A percentile compares a stretch with the other conserved stretches of the same genome.
Evolutionary conservation across 1,284 basidiomycete species (phyloP).

Genomic region (Lignosus rhinocerotis): DNA sequence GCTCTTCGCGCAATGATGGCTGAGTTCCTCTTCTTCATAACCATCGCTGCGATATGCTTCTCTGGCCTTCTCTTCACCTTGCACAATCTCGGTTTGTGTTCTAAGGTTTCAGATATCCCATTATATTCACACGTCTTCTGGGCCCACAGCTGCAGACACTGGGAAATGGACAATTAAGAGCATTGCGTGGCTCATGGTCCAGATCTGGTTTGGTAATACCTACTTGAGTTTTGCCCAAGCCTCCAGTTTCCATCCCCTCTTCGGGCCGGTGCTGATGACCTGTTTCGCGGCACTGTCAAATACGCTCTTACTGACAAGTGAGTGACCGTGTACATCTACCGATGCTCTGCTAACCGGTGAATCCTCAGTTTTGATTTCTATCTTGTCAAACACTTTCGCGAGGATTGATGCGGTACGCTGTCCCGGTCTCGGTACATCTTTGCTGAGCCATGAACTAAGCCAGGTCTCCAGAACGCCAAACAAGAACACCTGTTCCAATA

Average conservation of each 20-base stretch:
- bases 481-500: constrained; percentile 91
- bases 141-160: constrained; percentile 38
- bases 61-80: constrained; percentile 85
- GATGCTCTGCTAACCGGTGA: not conserved
- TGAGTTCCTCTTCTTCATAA: constrained; percentile 85
- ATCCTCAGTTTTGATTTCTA: constrained; percentile 48
- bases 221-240: constrained; percentile 71
- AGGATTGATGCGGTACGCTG: constrained; percentile 70
- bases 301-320: constrained; percentile 79
- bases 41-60: constrained; percentile 81
- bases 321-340: constrained; percentile 25
- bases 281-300: constrained; percentile 82
- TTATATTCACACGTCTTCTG: not conserved
- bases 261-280: constrained; percentile 86
- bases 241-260: constrained; percentile 78
- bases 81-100: constrained; percentile 65
- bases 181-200: constrained; percentile 80
- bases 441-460: not conserved
- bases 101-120: not conserved
- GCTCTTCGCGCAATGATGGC: constrained; percentile 74
- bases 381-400: constrained; percentile 84
- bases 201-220: constrained; percentile 85
- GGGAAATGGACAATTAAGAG: constrained; percentile 61
- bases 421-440: not conserved
- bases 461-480: constrained; percentile 65